A percentile compares a stretch with the other conserved stretches of the same genome.
phyloP scores from a whole-genome alignment of 345 rosid genomes.

The Citrus cavaleriei region DNA sequence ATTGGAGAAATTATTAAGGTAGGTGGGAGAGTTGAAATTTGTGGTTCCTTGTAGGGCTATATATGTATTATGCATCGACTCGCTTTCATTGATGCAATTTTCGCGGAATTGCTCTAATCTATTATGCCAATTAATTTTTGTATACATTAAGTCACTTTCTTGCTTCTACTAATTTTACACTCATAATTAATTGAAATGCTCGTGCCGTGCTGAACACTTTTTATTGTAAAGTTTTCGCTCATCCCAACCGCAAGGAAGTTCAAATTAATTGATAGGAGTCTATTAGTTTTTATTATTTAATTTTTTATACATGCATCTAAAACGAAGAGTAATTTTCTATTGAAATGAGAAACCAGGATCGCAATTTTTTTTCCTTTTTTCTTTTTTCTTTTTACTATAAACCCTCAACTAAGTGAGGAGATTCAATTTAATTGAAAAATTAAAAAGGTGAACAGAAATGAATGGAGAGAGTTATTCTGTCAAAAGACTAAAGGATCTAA shows the following conservation, averaged over 20 bases:
- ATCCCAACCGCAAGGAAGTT: not conserved
- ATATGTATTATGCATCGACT: not conserved
- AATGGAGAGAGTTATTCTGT: too few relatives aligned
- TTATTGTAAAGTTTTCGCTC: not conserved
- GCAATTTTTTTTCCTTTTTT: too few relatives aligned
- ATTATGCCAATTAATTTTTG: not conserved
- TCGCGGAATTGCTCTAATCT: not conserved
- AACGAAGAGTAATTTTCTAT: not conserved
- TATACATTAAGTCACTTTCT: not conserved
- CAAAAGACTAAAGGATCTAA: too few relatives aligned
- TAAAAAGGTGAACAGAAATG: too few relatives aligned
- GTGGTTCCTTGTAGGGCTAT: not conserved
- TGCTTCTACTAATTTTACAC: not conserved
- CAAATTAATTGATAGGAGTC: not conserved
- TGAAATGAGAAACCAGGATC: too few relatives aligned
- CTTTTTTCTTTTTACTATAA: not conserved
- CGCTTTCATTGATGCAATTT: not conserved
- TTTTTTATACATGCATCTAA: not conserved
- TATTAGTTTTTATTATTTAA: not conserved
- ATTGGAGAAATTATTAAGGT: slow-evolving; percentile 5
- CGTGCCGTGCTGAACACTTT: not conserved
- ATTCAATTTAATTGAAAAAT: too few relatives aligned
- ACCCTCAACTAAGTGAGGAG: too few relatives aligned
- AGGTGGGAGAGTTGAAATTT: slow-evolving; percentile 1
- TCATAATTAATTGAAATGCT: not conserved